Evolutionary conservation across 495 filamentous ascomycete species (phyloP).

Genomic region (Astrothelium subdiscretum): DNA sequence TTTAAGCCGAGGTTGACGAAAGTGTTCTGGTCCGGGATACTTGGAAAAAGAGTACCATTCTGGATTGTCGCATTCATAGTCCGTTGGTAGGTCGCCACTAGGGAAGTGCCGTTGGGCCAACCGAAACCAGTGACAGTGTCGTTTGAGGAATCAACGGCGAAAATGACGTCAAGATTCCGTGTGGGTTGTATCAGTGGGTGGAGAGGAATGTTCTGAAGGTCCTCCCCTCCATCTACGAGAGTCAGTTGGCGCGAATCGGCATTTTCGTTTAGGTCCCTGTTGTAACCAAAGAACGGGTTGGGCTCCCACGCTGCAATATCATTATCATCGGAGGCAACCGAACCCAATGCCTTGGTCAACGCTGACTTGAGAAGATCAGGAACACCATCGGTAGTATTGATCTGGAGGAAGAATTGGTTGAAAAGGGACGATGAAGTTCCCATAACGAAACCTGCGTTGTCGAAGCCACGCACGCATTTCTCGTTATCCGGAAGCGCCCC

Average conservation of each 20-base stretch:
- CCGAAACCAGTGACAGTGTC: slow-evolving; percentile 48
- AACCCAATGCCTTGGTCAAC: slow-evolving; percentile 40
- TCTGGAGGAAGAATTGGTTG: slow-evolving; percentile 59
- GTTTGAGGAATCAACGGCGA: slow-evolving; percentile 77
- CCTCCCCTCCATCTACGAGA: slow-evolving; percentile 79
- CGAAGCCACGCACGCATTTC: slow-evolving; percentile 66
- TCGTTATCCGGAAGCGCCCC: slow-evolving; percentile 49
- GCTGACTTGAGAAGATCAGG: slow-evolving; percentile 44
- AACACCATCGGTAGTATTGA: slow-evolving; percentile 35
- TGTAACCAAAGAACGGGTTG: slow-evolving; percentile 75
- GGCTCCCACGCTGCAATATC: slow-evolving; percentile 76
- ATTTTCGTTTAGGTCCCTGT: slow-evolving; percentile 49
- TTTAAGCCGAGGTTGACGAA: slow-evolving; percentile 84
- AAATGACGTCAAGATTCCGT: slow-evolving; percentile 78
- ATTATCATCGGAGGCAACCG: slow-evolving; percentile 44
- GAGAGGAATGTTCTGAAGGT: slow-evolving; percentile 78
- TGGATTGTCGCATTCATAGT: slow-evolving; percentile 45
- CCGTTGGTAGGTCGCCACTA: slow-evolving; percentile 77
- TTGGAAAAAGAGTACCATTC: slow-evolving; percentile 78
- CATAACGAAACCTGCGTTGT: slow-evolving; percentile 77
- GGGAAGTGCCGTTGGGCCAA: slow-evolving; percentile 81
- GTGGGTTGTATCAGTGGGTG: slow-evolving; percentile 70
- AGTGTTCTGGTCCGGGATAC: slow-evolving; percentile 70
- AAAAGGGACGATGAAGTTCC: slow-evolving; percentile 87
- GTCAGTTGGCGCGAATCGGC: slow-evolving; percentile 47